Evolutionary conservation across 176 grass and related monocot species (phyloP).

Genomic region (barley (Hordeum vulgare)): DNA sequence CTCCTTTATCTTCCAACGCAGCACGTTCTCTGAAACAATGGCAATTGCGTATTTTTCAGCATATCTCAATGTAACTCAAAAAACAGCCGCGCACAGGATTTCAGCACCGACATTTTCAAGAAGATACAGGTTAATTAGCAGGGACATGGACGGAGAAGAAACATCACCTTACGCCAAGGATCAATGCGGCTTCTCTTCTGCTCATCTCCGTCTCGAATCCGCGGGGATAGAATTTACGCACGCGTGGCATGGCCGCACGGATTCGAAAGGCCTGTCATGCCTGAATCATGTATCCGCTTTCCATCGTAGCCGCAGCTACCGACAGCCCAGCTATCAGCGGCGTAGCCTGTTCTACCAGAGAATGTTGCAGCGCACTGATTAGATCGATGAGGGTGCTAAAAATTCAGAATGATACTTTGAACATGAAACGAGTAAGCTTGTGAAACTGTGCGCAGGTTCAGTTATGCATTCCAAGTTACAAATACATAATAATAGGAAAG

Average conservation of each 20-base stretch:
- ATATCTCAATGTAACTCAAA: background rate
- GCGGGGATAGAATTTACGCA: conserved; percentile 71
- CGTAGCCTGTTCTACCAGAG: conserved; percentile 44
- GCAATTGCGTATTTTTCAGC: background rate
- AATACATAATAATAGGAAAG: background rate
- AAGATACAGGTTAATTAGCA: background rate
- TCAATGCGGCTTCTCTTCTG: conserved; percentile 71
- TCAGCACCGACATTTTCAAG: background rate
- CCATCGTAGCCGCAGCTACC: conserved; percentile 63
- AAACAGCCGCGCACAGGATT: background rate
- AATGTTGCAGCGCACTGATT: background rate
- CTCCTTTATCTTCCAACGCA: conserved; percentile 68
- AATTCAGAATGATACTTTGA: background rate
- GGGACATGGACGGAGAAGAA: background rate
- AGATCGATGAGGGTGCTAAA: background rate
- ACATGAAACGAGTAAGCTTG: background rate
- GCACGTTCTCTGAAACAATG: conserved; percentile 57
- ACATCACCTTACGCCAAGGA: conserved; percentile 75
- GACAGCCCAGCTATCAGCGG: conserved; percentile 60
- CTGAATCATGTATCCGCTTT: conserved; percentile 55
- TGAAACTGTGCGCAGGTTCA: background rate
- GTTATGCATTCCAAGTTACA: background rate
- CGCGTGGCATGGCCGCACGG: conserved; percentile 36
- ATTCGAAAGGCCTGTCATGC: conserved; percentile 65
- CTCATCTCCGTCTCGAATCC: conserved; percentile 85